A percentile compares a stretch with the other conserved stretches of the same genome.
These are phyloP conservation scores for Helminthosporium solani DNA, from an alignment of 2,329 filamentous ascomycete species.

Conservation along the genomic window DNA sequence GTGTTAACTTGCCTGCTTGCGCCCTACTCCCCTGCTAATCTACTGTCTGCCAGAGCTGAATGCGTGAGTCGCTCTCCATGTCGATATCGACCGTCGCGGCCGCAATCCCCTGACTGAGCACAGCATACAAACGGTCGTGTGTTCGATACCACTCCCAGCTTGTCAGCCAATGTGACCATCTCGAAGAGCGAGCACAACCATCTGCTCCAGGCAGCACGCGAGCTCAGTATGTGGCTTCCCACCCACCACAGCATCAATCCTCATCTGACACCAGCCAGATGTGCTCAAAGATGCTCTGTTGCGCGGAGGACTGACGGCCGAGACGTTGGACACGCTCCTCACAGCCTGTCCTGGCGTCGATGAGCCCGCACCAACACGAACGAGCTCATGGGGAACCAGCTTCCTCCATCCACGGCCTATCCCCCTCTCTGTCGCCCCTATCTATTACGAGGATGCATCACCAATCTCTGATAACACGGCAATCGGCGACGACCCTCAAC, in stretches of 20 bases:
- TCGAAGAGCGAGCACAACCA: slow-evolving; percentile 62
- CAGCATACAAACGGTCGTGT: slow-evolving; percentile 46
- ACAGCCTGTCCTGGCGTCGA: slow-evolving; percentile 27
- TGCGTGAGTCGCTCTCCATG: slow-evolving; percentile 45
- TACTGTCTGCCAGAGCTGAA: slow-evolving; percentile 45
- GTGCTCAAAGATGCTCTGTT: slow-evolving; percentile 51
- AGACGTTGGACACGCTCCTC: slow-evolving; percentile 53
- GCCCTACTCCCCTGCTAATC: slow-evolving; percentile 27
- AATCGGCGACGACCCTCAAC: slow-evolving; percentile 16
- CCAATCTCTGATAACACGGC: slow-evolving; percentile 23
- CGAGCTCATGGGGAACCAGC: slow-evolving; percentile 17
- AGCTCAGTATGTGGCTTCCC: slow-evolving; percentile 54
- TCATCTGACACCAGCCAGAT: slow-evolving; percentile 32
- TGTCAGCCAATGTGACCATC: slow-evolving; percentile 54
- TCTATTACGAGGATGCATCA: slow-evolving; percentile 8
- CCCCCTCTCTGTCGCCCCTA: slow-evolving; percentile 6
- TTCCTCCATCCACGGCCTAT: slow-evolving; percentile 8
- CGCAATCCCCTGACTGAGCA: not conserved
- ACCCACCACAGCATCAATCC: not conserved
- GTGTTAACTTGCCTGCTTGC: slow-evolving; percentile 22
- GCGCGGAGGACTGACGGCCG: slow-evolving; percentile 51
- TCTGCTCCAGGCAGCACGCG: slow-evolving; percentile 51
- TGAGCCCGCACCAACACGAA: slow-evolving; percentile 9
- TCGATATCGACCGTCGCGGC: not conserved
- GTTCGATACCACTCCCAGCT: slow-evolving; percentile 37